Base-by-base conservation (phyloP, 2,329 filamentous ascomycete genomes). In the Penicillium fuscoglaucum region DNA sequence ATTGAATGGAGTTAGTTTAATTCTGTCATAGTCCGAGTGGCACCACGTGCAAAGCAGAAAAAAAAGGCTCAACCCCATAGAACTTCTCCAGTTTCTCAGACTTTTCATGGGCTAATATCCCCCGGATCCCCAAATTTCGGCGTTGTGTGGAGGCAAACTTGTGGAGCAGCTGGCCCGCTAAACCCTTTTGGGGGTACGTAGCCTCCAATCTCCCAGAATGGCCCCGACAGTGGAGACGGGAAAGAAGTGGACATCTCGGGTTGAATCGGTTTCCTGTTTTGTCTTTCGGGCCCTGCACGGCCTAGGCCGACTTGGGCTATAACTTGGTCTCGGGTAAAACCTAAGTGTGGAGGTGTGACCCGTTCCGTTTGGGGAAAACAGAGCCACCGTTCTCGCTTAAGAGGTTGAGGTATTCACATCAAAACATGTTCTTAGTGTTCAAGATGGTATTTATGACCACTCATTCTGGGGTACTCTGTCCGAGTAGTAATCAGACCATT, bases 91-190 rank as follows among this genome's bases (percentile, higher is more conserved):
- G 53, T 50, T 50, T 61, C 52, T 65, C 59, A 62, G 62, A 63
- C 40, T 58, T 55, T 19, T 28, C 21, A 41, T 47, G 45, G 53
- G 55, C 45, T 43, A 51, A 52, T 48, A 48, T 35, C 48, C 62
- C 62, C 58, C 47, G 55, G 53, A 55, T 58, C 55, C 35, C 51
- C 52, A 50, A 58, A 61, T 60, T 50, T 40, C 10, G 26, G n/a
- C 21, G n/a, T n/a, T 61, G 26, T 47, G 62, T 58, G 63, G 62
- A 65, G 62, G 55, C 52, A 51, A 61, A 55, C 49, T 46, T 58
- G 58, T 53, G 63, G 62, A 62, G 63, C 26, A 48, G 21, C 40
- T 28, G 15, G 17, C 40, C 10, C 24, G 39, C 58, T 65, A 65
- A 55, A 15, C 63, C 28, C 10, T 15, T 40, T 46, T 40, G 15